phyloP scores from a whole-genome alignment of 2,329 filamentous ascomycete species.

The Phyllosticta citriasiana region DNA sequence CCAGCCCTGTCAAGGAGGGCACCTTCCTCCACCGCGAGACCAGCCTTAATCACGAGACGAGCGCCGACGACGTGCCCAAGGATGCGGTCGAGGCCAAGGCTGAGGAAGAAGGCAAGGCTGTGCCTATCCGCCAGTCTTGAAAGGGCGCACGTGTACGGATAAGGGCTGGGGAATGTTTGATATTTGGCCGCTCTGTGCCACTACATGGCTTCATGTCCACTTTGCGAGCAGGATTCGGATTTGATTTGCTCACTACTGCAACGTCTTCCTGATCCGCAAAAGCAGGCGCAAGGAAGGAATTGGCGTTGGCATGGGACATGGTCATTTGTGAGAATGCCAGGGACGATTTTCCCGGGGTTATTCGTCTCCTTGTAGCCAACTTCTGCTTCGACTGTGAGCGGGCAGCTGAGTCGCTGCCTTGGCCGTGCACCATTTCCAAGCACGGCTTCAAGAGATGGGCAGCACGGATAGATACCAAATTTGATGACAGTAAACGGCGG shows the following conservation, averaged over 20 bases:
- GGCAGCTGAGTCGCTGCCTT: background rate
- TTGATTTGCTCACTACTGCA: constrained; percentile 1
- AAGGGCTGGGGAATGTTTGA: constrained; percentile 1
- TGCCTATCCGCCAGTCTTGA: constrained; percentile 11
- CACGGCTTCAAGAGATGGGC: background rate
- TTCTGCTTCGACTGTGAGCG: background rate
- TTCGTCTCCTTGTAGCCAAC: constrained; percentile 8
- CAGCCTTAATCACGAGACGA: constrained; percentile 67
- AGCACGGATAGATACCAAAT: background rate
- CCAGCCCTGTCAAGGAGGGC: constrained; percentile 83
- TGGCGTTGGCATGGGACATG: constrained; percentile 7
- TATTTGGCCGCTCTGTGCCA: constrained; percentile 4
- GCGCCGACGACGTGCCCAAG: constrained; percentile 47
- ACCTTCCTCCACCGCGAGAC: constrained; percentile 79
- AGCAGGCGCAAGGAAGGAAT: constrained; percentile 9
- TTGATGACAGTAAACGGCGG: background rate
- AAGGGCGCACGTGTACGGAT: background rate
- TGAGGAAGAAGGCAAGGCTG: constrained; percentile 13
- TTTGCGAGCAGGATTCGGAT: constrained; percentile 1
- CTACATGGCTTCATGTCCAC: constrained; percentile 8
- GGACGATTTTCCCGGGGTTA: constrained; percentile 1
- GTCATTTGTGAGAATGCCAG: background rate
- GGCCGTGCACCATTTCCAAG: background rate
- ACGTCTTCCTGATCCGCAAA: constrained; percentile 8
- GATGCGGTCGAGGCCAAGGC: constrained; percentile 20